These are phyloP conservation scores for Metschnikowia koreensis DNA, from an alignment of 805 yeast genomes.

Conservation along the genomic window DNA sequence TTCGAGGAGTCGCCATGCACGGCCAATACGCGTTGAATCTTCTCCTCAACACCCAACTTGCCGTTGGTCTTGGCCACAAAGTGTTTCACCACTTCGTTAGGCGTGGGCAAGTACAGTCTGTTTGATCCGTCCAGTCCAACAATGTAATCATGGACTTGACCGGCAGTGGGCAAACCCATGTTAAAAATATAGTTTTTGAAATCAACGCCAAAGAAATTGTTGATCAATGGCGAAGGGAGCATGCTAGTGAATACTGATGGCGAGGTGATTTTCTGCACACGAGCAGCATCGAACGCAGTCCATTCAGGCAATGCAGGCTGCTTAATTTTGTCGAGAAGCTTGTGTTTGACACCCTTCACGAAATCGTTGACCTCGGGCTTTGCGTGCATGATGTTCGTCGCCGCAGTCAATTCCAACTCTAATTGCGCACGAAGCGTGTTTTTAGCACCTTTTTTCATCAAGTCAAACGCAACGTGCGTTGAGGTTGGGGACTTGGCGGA, in stretches of 20 bases:
- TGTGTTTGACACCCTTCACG: constrained; percentile 64
- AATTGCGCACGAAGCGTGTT: constrained; percentile 65
- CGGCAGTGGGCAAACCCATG: constrained; percentile 79
- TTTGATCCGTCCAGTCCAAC: constrained; percentile 67
- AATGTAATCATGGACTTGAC: constrained; percentile 61
- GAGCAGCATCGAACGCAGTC: constrained; percentile 29
- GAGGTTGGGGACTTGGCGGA: constrained; percentile 74
- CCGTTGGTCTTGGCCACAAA: constrained; percentile 51
- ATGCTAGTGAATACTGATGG: constrained; percentile 19
- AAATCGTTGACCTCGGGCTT: constrained; percentile 56
- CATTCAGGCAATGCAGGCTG: constrained; percentile 50
- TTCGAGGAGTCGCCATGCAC: constrained; percentile 49
- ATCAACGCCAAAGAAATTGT: constrained; percentile 39
- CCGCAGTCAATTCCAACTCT: constrained; percentile 69
- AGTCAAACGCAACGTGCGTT: constrained; percentile 65
- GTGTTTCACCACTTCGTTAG: constrained; percentile 61
- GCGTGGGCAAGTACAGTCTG: constrained; percentile 66
- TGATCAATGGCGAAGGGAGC: constrained; percentile 33
- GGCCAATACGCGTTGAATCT: constrained; percentile 57
- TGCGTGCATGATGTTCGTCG: constrained; percentile 65
- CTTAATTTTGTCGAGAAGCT: constrained; percentile 59
- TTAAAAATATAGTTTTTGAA: constrained; percentile 53
- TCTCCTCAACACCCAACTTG: constrained; percentile 59
- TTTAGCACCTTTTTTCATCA: constrained; percentile 59
- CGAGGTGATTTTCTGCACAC: constrained; percentile 21